Evolutionary conservation across 164 flowering plant genomes (phyloP).

Genomic region (Liriodendron chinense): DNA sequence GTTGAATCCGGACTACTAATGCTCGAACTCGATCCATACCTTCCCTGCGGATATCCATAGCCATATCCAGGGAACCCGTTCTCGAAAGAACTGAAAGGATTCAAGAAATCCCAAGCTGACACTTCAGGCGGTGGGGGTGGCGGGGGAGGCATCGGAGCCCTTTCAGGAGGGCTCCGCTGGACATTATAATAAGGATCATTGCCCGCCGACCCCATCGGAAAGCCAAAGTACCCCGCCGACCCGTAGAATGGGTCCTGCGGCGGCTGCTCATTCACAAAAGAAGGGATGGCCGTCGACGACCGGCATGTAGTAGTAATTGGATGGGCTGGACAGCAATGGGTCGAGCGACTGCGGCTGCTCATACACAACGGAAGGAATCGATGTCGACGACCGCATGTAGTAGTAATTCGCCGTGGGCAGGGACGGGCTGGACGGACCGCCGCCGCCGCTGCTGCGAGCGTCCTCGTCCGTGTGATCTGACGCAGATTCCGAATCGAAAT

Average conservation of each 20-base stretch:
- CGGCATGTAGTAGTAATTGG: slow-evolving; percentile 55
- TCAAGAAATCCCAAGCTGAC: slow-evolving; percentile 81
- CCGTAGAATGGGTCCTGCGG: slow-evolving; percentile 4
- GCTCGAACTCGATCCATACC: slow-evolving; percentile 47
- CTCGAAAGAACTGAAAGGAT: slow-evolving; percentile 56
- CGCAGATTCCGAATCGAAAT: slow-evolving; percentile 6
- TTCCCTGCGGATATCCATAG: slow-evolving; percentile 23
- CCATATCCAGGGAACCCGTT: slow-evolving; percentile 23
- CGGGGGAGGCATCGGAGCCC: slow-evolving; percentile 32
- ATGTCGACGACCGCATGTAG: slow-evolving; percentile 61
- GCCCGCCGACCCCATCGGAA: slow-evolving; percentile 24
- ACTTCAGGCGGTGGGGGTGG: slow-evolving; percentile 72
- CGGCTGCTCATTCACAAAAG: slow-evolving; percentile 53
- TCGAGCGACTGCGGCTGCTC: slow-evolving; percentile 32
- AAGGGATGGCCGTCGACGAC: slow-evolving; percentile 40
- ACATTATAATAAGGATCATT: slow-evolving; percentile 7
- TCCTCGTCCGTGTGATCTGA: slow-evolving; percentile 25
- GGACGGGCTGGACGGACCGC: background rate
- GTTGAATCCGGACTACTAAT: slow-evolving; percentile 79
- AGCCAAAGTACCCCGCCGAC: slow-evolving; percentile 38
- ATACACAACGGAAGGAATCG: slow-evolving; percentile 43
- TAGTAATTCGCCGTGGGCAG: slow-evolving; percentile 25
- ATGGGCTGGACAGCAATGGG: slow-evolving; percentile 19
- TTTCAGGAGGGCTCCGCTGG: slow-evolving; percentile 17
- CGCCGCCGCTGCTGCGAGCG: slow-evolving; percentile 6